Percentiles rank a stretch among this genome's conserved stretches.
Conservation (phyloP, 371 early-diverging fungal genomes). For the Conidiobolus incongruus region DNA sequence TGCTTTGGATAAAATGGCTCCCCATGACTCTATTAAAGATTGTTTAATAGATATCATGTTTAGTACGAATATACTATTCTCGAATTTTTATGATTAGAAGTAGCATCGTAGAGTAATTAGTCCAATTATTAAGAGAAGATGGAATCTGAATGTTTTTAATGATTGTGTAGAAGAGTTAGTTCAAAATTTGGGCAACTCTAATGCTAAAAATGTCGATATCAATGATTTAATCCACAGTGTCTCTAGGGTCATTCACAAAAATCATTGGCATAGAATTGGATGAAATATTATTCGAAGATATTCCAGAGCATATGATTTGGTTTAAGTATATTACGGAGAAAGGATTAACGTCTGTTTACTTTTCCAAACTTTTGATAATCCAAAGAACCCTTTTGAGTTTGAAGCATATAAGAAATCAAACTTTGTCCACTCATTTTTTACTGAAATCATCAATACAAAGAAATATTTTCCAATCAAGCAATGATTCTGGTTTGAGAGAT, state of each 20-base stretch:
- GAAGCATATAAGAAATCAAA: not conserved
- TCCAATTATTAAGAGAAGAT: slow-evolving; percentile 6
- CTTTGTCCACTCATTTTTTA: not conserved
- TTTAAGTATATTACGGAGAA: not conserved
- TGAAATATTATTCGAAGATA: not conserved
- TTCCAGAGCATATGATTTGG: not conserved
- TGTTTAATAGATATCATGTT: not conserved
- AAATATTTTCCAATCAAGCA: not conserved
- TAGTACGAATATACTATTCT: slow-evolving; percentile 9
- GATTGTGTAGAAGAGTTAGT: too few species aligned
- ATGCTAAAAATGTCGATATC: slow-evolving; percentile 14
- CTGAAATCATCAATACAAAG: not conserved
- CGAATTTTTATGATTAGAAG: slow-evolving; percentile 9
- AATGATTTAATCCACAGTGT: not conserved
- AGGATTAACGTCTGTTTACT: not conserved
- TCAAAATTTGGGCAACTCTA: too few species aligned
- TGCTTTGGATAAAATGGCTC: too few species aligned
- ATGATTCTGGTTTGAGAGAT: not conserved
- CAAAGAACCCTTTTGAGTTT: not conserved
- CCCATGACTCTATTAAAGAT: too few species aligned
- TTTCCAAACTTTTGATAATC: not conserved
- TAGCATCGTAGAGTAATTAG: slow-evolving; percentile 12
- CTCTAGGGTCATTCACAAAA: not conserved
- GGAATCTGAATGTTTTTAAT: too few species aligned
- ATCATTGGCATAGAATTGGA: not conserved